These are phyloP conservation scores for Pseudogymnoascus sp. DNA, from an alignment of 2,329 filamentous ascomycete species.

Conservation along the genomic window DNA sequence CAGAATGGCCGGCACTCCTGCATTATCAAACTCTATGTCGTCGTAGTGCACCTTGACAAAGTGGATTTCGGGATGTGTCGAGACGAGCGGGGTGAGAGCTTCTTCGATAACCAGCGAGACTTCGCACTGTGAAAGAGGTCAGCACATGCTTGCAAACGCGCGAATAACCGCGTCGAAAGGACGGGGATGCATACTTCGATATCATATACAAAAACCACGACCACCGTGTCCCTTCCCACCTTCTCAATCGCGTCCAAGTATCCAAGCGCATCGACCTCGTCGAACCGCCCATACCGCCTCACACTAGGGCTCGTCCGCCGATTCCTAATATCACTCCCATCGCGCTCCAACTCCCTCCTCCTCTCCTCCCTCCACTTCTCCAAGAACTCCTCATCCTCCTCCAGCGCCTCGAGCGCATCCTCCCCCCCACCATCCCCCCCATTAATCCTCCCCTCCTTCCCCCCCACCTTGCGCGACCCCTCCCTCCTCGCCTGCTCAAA, in stretches of 20 bases:
- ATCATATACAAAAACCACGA: conserved; percentile 92
- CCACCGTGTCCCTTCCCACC: conserved; percentile 68
- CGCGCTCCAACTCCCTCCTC: conserved; percentile 65
- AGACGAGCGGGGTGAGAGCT: conserved; percentile 67
- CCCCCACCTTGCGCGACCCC: conserved; percentile 32
- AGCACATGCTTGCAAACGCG: conserved; percentile 13
- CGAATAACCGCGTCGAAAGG: not conserved
- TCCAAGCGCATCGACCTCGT: conserved; percentile 78
- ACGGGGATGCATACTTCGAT: conserved; percentile 54
- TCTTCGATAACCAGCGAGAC: conserved; percentile 73
- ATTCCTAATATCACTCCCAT: conserved; percentile 49
- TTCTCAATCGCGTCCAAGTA: conserved; percentile 97
- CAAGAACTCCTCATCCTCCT: conserved; percentile 74
- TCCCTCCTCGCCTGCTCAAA: conserved; percentile 56
- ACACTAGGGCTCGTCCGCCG: conserved; percentile 69
- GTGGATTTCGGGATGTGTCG: conserved; percentile 60
- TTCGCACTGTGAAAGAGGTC: conserved; percentile 51
- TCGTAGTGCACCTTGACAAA: conserved; percentile 89
- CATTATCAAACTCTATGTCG: conserved; percentile 89
- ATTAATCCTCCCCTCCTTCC: conserved; percentile 28
- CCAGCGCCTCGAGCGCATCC: conserved; percentile 28
- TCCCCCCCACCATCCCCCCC: conserved; percentile 30
- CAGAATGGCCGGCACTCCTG: conserved; percentile 77
- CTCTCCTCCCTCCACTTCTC: conserved; percentile 76
- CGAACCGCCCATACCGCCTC: conserved; percentile 68